Conservation (phyloP, 202 grass and related monocot genomes). For the Zoysia matrella region DNA sequence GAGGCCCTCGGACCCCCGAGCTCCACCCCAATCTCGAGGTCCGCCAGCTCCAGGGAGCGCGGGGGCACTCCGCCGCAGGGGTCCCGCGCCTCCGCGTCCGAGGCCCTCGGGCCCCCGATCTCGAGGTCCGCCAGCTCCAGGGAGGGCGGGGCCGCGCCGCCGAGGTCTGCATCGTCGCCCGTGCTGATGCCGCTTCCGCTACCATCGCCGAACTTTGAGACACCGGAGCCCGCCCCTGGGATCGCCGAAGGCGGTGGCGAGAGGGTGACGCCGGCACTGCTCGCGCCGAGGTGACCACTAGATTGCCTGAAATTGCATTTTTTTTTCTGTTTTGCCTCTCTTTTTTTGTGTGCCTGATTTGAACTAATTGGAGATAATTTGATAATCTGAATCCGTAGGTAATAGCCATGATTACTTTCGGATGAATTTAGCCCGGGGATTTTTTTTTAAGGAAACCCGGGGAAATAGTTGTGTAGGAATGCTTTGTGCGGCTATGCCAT, state of each 20-base stretch:
- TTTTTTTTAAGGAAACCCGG: too few relatives aligned
- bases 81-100: slow-evolving; percentile 19
- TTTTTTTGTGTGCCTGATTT: too few relatives aligned
- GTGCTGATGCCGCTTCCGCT: slow-evolving; percentile 60
- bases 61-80: too few relatives aligned
- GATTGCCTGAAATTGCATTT: neutral
- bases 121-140: slow-evolving; percentile 57
- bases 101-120: slow-evolving; percentile 24
- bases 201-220: slow-evolving; percentile 46
- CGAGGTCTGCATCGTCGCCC: slow-evolving; percentile 63
- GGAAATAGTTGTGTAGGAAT: neutral
- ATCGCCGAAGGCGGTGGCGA: slow-evolving; percentile 24
- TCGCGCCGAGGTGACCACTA: slow-evolving; percentile 36
- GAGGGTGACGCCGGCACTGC: slow-evolving; percentile 7
- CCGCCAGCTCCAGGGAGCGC: too few relatives aligned
- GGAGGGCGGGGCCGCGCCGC: slow-evolving; percentile 36
- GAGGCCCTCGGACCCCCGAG: too few relatives aligned
- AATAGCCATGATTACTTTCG: neutral
- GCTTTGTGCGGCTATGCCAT: neutral
- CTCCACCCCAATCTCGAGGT: too few relatives aligned
- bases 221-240: slow-evolving; percentile 4
- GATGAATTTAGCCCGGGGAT: neutral
- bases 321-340: too few relatives aligned
- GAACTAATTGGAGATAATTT: neutral
- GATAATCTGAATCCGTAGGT: neutral